These are phyloP conservation scores for Stropharia rugosoannulata DNA, from an alignment of 768 basidiomycete species.

Conservation along the genomic window DNA sequence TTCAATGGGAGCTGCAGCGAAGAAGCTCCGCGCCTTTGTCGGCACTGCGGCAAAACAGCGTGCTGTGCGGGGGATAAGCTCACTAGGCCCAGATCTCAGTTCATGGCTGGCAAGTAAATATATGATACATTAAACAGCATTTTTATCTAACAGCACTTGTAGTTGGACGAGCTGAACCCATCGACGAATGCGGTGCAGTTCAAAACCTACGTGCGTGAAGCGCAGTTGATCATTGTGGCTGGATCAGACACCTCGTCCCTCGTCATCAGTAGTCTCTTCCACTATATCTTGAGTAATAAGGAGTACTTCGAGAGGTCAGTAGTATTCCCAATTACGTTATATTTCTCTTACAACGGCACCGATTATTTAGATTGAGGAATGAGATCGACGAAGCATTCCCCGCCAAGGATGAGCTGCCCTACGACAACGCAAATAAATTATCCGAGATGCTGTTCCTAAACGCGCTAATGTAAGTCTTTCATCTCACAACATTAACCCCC, in stretches of 20 bases:
- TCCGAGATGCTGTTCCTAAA: slow-evolving; percentile 28
- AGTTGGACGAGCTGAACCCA: slow-evolving; percentile 5
- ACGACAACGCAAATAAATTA: slow-evolving; percentile 18
- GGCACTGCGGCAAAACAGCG: background rate
- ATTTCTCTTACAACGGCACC: too few relatives aligned
- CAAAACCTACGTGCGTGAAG: slow-evolving; percentile 1
- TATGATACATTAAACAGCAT: too few relatives aligned
- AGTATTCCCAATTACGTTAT: background rate
- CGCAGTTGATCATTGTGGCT: slow-evolving; percentile 27
- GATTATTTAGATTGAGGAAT: slow-evolving; percentile 15
- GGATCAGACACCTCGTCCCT: slow-evolving; percentile 31
- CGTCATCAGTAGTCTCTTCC: slow-evolving; percentile 25
- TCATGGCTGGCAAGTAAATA: slow-evolving; percentile 1
- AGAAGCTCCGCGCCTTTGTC: background rate
- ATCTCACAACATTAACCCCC: slow-evolving; percentile 18
- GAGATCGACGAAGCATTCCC: slow-evolving; percentile 25
- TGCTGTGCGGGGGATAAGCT: background rate
- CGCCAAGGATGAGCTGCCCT: slow-evolving; percentile 9
- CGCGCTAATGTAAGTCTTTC: slow-evolving; percentile 30
- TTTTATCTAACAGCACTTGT: background rate
- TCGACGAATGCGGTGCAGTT: background rate
- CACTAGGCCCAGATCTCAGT: slow-evolving; percentile 1
- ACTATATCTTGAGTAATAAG: slow-evolving; percentile 24
- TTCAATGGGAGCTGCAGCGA: slow-evolving; percentile 1
- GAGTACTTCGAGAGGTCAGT: slow-evolving; percentile 13